Evolutionary conservation across 192 early-diverging fungal species (phyloP).

Genomic region (Backusella parvicylindrica): DNA sequence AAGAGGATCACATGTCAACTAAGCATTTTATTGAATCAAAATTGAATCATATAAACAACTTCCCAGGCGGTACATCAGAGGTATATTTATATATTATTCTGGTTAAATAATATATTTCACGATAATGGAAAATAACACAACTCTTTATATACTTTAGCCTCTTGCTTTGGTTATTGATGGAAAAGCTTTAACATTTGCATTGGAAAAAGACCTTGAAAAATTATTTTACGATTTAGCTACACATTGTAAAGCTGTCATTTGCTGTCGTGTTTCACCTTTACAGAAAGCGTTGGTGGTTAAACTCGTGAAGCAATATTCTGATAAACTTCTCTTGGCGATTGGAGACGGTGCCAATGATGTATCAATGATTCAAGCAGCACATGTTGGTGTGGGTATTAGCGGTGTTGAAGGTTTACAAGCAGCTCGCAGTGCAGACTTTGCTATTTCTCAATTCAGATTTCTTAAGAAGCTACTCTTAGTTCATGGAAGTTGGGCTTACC

Average conservation of each 20-base stretch:
- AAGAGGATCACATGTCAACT: slow-evolving; percentile 80
- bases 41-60: slow-evolving; percentile 57
- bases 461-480: slow-evolving; percentile 88
- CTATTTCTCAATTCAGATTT: slow-evolving; percentile 93
- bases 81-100: too few species aligned
- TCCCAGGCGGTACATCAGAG: neutral
- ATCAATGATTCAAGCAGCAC: slow-evolving; percentile 95
- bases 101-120: neutral
- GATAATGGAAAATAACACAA: too few species aligned
- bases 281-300: slow-evolving; percentile 96
- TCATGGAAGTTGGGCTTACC: slow-evolving; percentile 92
- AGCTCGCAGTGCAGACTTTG: slow-evolving; percentile 91
- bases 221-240: slow-evolving; percentile 85
- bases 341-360: slow-evolving; percentile 98
- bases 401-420: slow-evolving; percentile 95
- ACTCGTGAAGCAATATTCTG: slow-evolving; percentile 83
- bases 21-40: slow-evolving; percentile 81
- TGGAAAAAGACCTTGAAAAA: slow-evolving; percentile 71
- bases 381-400: slow-evolving; percentile 92
- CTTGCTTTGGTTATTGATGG: slow-evolving; percentile 93
- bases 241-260: slow-evolving; percentile 91
- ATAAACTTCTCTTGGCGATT: slow-evolving; percentile 86
- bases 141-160: slow-evolving; percentile 31
- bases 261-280: slow-evolving; percentile 93
- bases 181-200: slow-evolving; percentile 82